Percentiles rank a stretch among this genome's conserved stretches.
phyloP scores from a whole-genome alignment of 169 alveolate genomes.

The Condylostoma magnum region DNA sequence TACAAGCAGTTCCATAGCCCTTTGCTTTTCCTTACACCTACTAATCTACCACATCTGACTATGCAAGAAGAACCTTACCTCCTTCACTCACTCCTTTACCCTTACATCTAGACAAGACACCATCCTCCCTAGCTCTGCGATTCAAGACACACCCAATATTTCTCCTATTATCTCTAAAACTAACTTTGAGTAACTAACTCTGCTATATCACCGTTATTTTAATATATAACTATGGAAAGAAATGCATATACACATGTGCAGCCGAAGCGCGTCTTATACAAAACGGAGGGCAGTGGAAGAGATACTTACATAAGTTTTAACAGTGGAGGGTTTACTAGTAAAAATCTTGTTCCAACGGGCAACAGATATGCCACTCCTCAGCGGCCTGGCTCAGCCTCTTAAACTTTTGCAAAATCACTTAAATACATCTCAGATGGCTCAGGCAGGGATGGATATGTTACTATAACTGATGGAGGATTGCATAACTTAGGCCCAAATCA shows the following conservation, averaged over 20 bases:
- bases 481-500: too few relatives aligned
- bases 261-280: slow-evolving; percentile 33
- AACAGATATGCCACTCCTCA: neutral
- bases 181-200: too few relatives aligned
- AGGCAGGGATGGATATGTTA: slow-evolving; percentile 8
- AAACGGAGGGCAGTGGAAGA: slow-evolving; percentile 44
- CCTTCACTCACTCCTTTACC: too few relatives aligned
- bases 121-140: too few relatives aligned
- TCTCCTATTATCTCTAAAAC: too few relatives aligned
- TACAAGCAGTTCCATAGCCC: too few relatives aligned
- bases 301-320: slow-evolving; percentile 47
- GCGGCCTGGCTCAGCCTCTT: slow-evolving; percentile 1
- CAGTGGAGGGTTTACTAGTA: slow-evolving; percentile 41
- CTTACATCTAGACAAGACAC: too few relatives aligned
- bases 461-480: slow-evolving; percentile 14
- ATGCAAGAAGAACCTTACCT: too few relatives aligned
- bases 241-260: neutral
- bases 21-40: too few relatives aligned
- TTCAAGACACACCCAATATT: too few relatives aligned
- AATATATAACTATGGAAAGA: slow-evolving; percentile 25
- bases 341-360: neutral
- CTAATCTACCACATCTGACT: too few relatives aligned
- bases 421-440: slow-evolving; percentile 2
- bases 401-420: neutral
- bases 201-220: too few relatives aligned